These are phyloP conservation scores for Anaeromyces robustus DNA, from an alignment of 192 early-diverging fungal genomes.

Conservation along the genomic window DNA sequence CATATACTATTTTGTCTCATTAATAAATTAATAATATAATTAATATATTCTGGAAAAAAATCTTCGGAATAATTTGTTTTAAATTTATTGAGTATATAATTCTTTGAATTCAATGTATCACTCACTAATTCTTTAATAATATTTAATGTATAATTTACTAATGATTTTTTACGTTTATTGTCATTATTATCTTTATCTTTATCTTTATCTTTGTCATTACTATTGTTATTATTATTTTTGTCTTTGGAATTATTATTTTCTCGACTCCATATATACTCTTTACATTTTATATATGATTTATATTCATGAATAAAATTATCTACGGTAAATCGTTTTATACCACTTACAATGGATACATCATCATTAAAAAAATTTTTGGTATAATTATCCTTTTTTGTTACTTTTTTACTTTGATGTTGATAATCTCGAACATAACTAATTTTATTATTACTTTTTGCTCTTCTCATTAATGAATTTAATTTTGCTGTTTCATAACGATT, in stretches of 20 bases:
- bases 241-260: background rate
- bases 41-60: background rate
- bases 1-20: background rate
- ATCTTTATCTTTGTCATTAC: too few relatives aligned
- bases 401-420: too few relatives aligned
- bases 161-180: too few relatives aligned
- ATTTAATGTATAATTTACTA: too few relatives aligned
- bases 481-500: background rate
- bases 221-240: too few relatives aligned
- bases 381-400: background rate
- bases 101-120: background rate
- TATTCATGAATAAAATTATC: background rate
- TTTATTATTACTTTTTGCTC: background rate
- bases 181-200: too few relatives aligned
- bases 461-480: background rate
- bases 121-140: background rate
- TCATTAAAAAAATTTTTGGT: background rate
- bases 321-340: background rate
- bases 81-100: background rate
- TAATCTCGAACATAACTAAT: background rate
- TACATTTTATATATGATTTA: background rate
- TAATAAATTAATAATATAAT: background rate
- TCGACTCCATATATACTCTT: background rate
- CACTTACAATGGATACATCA: background rate
- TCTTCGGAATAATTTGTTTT: background rate